A percentile compares a stretch with the other conserved stretches of the same genome.
These are phyloP conservation scores for Beauveria caledonica DNA, from an alignment of 2,329 filamentous ascomycete genomes.

Conservation along the genomic window DNA sequence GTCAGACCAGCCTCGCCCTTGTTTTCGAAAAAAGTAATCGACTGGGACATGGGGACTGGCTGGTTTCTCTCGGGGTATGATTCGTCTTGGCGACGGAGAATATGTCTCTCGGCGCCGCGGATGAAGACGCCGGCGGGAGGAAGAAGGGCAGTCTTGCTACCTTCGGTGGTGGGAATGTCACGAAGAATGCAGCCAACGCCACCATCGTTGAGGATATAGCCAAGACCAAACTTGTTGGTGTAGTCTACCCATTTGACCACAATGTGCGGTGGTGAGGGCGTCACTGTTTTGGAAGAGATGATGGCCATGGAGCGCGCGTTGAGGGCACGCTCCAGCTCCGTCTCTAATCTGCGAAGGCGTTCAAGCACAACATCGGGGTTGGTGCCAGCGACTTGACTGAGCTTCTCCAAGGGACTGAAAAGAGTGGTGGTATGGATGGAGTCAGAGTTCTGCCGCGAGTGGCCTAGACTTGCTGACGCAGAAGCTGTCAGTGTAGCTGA, in stretches of 20 bases:
- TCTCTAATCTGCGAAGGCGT: slow-evolving; percentile 47
- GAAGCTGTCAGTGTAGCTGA: slow-evolving; percentile 22
- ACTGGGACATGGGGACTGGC: slow-evolving; percentile 53
- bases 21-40: slow-evolving; percentile 68
- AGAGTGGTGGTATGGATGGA: slow-evolving; percentile 37
- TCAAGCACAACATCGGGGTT: slow-evolving; percentile 50
- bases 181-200: slow-evolving; percentile 65
- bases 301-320: slow-evolving; percentile 57
- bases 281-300: slow-evolving; percentile 44
- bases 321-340: slow-evolving; percentile 53
- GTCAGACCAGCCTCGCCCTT: slow-evolving; percentile 55
- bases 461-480: slow-evolving; percentile 16
- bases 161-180: slow-evolving; percentile 45
- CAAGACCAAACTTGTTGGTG: slow-evolving; percentile 77
- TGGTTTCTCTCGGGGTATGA: slow-evolving; percentile 50
- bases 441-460: slow-evolving; percentile 22
- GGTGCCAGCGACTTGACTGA: slow-evolving; percentile 42
- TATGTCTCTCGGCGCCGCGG: slow-evolving; percentile 61
- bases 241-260: slow-evolving; percentile 83
- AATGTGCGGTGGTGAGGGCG: slow-evolving; percentile 51
- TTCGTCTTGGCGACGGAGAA: slow-evolving; percentile 51
- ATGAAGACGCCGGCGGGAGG: slow-evolving; percentile 67
- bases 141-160: slow-evolving; percentile 41
- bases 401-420: slow-evolving; percentile 47
- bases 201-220: slow-evolving; percentile 76